These are phyloP conservation scores for Pyrenula massariospora DNA, from an alignment of 495 filamentous ascomycete genomes.

Conservation along the genomic window DNA sequence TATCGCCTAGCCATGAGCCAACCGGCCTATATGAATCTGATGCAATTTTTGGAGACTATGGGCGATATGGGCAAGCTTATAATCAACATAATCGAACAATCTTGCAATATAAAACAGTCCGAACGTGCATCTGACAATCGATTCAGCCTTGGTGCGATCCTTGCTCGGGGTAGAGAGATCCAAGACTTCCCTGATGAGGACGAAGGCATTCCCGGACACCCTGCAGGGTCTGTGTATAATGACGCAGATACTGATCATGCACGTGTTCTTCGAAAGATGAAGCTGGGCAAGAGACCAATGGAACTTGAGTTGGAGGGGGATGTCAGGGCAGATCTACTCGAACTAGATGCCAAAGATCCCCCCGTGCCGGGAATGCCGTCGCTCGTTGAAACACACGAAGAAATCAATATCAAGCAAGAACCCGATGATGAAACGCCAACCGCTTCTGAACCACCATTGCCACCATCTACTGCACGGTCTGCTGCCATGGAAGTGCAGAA, in stretches of 20 bases:
- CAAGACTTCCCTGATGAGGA: slow-evolving; percentile 66
- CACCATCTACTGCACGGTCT: slow-evolving; percentile 74
- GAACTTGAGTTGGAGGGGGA: slow-evolving; percentile 69
- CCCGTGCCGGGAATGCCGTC: slow-evolving; percentile 51
- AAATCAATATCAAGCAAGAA: slow-evolving; percentile 74
- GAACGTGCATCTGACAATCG: slow-evolving; percentile 65
- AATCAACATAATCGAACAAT: slow-evolving; percentile 63
- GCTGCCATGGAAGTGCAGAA: slow-evolving; percentile 89
- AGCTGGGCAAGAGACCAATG: slow-evolving; percentile 68
- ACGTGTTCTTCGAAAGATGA: slow-evolving; percentile 43
- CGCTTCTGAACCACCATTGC: slow-evolving; percentile 68
- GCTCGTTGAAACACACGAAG: slow-evolving; percentile 68
- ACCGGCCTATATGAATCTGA: slow-evolving; percentile 63
- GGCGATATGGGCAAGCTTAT: slow-evolving; percentile 65
- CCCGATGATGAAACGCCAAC: slow-evolving; percentile 72
- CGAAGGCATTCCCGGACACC: slow-evolving; percentile 87
- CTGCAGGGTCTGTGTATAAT: slow-evolving; percentile 71
- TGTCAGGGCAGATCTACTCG: slow-evolving; percentile 69
- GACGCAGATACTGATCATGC: slow-evolving; percentile 47
- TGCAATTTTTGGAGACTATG: slow-evolving; percentile 80
- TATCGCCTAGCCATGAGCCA: slow-evolving; percentile 80
- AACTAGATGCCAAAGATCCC: slow-evolving; percentile 62
- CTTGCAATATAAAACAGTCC: slow-evolving; percentile 59
- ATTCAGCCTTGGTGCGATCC: slow-evolving; percentile 69
- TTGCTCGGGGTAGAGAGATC: slow-evolving; percentile 48